A percentile compares a stretch with the other conserved stretches of the same genome.
Evolutionary conservation across 1,284 basidiomycete genomes (phyloP).

Genomic region (Papiliotrema terrestris): DNA sequence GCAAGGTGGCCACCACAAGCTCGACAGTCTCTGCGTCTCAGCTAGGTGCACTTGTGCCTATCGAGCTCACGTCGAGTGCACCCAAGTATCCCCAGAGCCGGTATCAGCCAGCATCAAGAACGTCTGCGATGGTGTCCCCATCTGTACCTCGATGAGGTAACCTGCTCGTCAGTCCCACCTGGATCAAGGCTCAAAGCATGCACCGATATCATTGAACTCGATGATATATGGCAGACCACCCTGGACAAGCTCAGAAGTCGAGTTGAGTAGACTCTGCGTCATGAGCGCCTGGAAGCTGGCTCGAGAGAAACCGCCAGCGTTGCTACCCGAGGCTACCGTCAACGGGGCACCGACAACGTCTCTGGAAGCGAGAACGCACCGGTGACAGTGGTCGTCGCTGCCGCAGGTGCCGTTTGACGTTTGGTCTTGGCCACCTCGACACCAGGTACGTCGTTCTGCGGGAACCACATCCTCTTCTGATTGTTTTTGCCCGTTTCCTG

Average conservation of each 20-base stretch:
- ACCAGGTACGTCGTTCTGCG: too few relatives aligned
- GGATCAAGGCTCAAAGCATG: too few relatives aligned
- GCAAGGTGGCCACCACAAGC: constrained; percentile 61
- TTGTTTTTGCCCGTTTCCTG: too few relatives aligned
- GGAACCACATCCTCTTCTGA: too few relatives aligned
- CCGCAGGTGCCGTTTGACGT: background rate
- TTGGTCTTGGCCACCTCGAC: background rate
- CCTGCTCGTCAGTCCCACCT: constrained; percentile 38
- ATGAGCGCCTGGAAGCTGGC: constrained; percentile 7
- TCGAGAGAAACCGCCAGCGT: constrained; percentile 18
- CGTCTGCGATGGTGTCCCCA: constrained; percentile 69
- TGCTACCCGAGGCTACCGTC: constrained; percentile 10
- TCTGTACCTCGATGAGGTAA: constrained; percentile 68
- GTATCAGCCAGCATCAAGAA: constrained; percentile 80
- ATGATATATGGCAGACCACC: constrained; percentile 20
- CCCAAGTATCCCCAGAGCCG: constrained; percentile 82
- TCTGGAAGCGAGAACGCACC: background rate
- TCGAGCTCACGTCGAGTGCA: constrained; percentile 51
- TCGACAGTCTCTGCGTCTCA: constrained; percentile 1
- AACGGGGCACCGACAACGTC: background rate
- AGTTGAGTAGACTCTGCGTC: constrained; percentile 9
- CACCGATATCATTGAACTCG: constrained; percentile 23
- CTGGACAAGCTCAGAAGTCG: constrained; percentile 6
- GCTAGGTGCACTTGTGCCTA: background rate
- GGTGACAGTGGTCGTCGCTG: background rate